phyloP scores from a whole-genome alignment of 495 filamentous ascomycete genomes.

The Aspergillus homomorphus region DNA sequence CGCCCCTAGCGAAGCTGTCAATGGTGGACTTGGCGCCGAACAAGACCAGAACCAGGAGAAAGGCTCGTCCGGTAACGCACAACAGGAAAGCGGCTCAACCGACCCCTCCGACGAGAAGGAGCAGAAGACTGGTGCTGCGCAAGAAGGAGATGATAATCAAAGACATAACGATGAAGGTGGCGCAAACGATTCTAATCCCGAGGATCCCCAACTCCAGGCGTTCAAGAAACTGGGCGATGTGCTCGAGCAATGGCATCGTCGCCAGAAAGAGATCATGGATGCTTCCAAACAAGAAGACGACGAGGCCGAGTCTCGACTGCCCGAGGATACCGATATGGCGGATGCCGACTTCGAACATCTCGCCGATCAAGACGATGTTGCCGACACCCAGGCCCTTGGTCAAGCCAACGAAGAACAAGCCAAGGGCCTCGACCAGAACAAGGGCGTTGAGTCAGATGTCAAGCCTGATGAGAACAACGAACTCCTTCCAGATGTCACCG shows the following conservation, averaged over 20 bases:
- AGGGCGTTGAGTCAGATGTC: slow-evolving; percentile 72
- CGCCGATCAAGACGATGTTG: slow-evolving; percentile 70
- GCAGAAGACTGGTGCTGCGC: slow-evolving; percentile 39
- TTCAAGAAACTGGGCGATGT: slow-evolving; percentile 93
- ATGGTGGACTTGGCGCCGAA: slow-evolving; percentile 40
- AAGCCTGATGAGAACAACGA: slow-evolving; percentile 49
- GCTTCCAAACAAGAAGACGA: slow-evolving; percentile 61
- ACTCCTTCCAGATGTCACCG: slow-evolving; percentile 56
- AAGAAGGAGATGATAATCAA: slow-evolving; percentile 47
- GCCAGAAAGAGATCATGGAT: slow-evolving; percentile 72
- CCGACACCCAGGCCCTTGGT: slow-evolving; percentile 88
- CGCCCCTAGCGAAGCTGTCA: slow-evolving; percentile 47
- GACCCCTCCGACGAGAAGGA: slow-evolving; percentile 43
- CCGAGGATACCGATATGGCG: slow-evolving; percentile 62
- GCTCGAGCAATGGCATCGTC: slow-evolving; percentile 88
- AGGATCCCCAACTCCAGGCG: slow-evolving; percentile 55
- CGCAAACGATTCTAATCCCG: slow-evolving; percentile 42
- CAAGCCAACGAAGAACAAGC: slow-evolving; percentile 84
- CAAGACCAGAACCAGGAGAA: slow-evolving; percentile 61
- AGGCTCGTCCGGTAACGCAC: slow-evolving; percentile 62
- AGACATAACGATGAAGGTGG: slow-evolving; percentile 40
- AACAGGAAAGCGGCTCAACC: slow-evolving; percentile 47
- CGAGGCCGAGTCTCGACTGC: slow-evolving; percentile 38
- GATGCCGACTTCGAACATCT: slow-evolving; percentile 86
- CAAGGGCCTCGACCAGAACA: slow-evolving; percentile 74